phyloP scores from a whole-genome alignment of 148 eudicot species.

The Rhododendron vialii region DNA sequence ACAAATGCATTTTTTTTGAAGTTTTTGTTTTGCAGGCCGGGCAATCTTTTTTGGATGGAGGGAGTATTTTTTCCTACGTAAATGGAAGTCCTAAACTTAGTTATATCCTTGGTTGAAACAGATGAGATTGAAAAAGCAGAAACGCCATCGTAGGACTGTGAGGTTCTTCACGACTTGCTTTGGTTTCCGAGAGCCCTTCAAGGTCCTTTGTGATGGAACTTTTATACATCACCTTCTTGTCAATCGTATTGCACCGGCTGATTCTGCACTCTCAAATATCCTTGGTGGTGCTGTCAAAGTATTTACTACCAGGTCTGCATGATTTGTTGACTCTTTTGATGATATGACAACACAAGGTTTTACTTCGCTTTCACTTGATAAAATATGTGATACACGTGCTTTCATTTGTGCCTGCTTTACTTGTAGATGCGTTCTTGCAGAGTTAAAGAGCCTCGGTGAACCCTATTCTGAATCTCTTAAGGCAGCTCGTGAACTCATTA shows the following conservation, averaged over 20 bases:
- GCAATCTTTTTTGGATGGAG: not conserved
- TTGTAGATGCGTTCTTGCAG: slow-evolving; percentile 75
- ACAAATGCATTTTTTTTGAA: too few species aligned
- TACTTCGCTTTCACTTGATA: not conserved
- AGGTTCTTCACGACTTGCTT: slow-evolving; percentile 69
- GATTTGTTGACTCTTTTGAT: not conserved
- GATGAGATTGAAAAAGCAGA: slow-evolving; percentile 82
- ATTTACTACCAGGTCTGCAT: slow-evolving; percentile 67
- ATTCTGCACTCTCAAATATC: slow-evolving; percentile 45
- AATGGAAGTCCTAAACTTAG: not conserved
- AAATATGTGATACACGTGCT: not conserved
- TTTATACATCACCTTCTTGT: slow-evolving; percentile 68
- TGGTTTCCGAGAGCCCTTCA: slow-evolving; percentile 83
- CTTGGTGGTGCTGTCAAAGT: slow-evolving; percentile 63
- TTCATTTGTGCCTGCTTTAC: not conserved
- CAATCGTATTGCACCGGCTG: slow-evolving; percentile 49
- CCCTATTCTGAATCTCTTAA: slow-evolving; percentile 45
- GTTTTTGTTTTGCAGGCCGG: not conserved
- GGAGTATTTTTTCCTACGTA: not conserved
- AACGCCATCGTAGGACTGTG: slow-evolving; percentile 68
- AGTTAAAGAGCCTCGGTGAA: slow-evolving; percentile 63
- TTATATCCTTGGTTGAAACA: not conserved
- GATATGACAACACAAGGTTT: not conserved
- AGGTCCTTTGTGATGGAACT: slow-evolving; percentile 88
- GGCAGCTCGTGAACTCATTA: slow-evolving; percentile 48